Evolutionary conservation across 2,329 filamentous ascomycete species (phyloP).

Genomic region (Ophiobolus disseminans): DNA sequence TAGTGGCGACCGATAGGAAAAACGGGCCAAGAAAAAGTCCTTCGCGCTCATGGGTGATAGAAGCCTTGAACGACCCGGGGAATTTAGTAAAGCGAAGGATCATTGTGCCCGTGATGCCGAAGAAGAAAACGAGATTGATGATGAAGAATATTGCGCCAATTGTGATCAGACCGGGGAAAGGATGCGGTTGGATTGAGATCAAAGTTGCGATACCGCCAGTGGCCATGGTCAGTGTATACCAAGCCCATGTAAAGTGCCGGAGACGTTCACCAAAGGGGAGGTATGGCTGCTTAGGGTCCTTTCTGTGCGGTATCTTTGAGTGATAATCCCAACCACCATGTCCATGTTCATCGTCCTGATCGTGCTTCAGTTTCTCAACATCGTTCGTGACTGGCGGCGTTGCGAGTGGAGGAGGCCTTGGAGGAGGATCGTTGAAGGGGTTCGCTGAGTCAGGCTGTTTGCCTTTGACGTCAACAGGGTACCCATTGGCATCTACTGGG

Average conservation of each 20-base stretch:
- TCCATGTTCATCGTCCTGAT: conserved; percentile 19
- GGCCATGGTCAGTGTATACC: conserved; percentile 57
- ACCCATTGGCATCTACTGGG: conserved; percentile 33
- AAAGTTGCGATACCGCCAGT: conserved; percentile 57
- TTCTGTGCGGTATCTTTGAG: conserved; percentile 37
- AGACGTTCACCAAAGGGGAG: conserved; percentile 37
- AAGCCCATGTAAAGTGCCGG: conserved; percentile 57
- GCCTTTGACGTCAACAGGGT: conserved; percentile 34
- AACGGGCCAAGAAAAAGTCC: conserved; percentile 57
- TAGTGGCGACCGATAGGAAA: conserved; percentile 51
- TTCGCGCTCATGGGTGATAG: conserved; percentile 60
- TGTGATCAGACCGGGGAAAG: conserved; percentile 57
- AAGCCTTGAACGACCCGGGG: conserved; percentile 53
- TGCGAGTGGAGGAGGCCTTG: conserved; percentile 20
- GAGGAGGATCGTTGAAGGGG: conserved; percentile 25
- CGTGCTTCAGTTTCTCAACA: conserved; percentile 39
- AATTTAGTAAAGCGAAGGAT: conserved; percentile 56
- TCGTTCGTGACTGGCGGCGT: conserved; percentile 29
- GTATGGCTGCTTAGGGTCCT: conserved; percentile 43
- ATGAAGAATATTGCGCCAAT: conserved; percentile 62
- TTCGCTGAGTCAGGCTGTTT: conserved; percentile 25
- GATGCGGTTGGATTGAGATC: conserved; percentile 52
- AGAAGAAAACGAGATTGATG: conserved; percentile 59
- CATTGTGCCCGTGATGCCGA: conserved; percentile 36
- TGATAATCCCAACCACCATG: conserved; percentile 31